phyloP scores from a whole-genome alignment of 805 yeast species.

The Tetrapisispora namnaoensis region DNA sequence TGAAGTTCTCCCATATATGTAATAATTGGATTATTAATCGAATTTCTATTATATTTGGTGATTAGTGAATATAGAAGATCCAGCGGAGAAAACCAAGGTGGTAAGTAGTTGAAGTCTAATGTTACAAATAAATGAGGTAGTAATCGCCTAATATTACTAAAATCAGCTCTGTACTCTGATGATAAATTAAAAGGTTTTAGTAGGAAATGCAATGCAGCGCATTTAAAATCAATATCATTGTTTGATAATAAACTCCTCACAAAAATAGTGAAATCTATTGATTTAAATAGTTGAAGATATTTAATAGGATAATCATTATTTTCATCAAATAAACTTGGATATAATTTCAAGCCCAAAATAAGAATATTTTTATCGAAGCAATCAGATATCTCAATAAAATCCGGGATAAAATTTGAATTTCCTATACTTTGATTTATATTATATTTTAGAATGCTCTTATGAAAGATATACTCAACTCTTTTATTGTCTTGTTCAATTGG shows the following conservation, averaged over 20 bases:
- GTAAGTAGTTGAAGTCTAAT: slow-evolving; percentile 17
- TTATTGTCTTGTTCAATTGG: background rate
- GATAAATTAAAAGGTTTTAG: slow-evolving; percentile 11
- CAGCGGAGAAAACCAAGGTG: slow-evolving; percentile 28
- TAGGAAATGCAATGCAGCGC: slow-evolving; percentile 16
- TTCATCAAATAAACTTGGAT: background rate
- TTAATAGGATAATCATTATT: background rate
- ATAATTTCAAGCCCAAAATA: background rate
- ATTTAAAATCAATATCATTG: slow-evolving; percentile 12
- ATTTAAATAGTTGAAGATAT: background rate
- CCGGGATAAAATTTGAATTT: slow-evolving; percentile 11
- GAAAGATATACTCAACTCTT: background rate
- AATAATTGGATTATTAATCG: slow-evolving; percentile 21
- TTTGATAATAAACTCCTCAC: background rate
- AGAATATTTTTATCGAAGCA: background rate
- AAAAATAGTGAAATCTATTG: slow-evolving; percentile 11
- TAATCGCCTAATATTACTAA: slow-evolving; percentile 10
- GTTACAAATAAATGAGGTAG: slow-evolving; percentile 21
- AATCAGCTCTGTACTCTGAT: slow-evolving; percentile 8
- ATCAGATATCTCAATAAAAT: slow-evolving; percentile 15
- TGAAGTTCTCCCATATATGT: slow-evolving; percentile 17
- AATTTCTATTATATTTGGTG: slow-evolving; percentile 18
- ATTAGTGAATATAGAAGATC: slow-evolving; percentile 15
- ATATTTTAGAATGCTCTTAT: slow-evolving; percentile 1
- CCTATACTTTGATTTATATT: slow-evolving; percentile 11